Base-by-base conservation (phyloP, 2,329 filamentous ascomycete species). In the Raffaelea albimanens region DNA sequence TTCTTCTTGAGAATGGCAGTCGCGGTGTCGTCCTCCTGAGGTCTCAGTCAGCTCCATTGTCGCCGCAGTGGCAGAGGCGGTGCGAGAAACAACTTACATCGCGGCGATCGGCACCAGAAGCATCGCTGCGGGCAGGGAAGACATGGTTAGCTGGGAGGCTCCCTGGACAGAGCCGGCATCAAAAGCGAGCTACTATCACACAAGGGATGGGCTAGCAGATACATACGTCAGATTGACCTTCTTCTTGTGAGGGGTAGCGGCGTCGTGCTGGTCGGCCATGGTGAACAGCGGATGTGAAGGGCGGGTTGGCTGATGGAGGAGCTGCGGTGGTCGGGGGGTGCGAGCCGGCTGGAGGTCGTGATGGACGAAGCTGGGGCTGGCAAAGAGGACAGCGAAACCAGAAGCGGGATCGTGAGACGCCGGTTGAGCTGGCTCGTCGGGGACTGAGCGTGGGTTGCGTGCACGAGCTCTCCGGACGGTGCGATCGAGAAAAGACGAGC, bases 1-100 rank as follows among this genome's bases (percentile, higher is more conserved):
- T 98, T 98, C 80, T 97, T 97, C 77, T 96, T 97, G 62, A 98
- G 80, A 60, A 98, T 98, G 58, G 93, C 93, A 41, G 93, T 98
- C 46, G 93, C 82, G 53, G 84, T 88, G 64, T 95, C 93, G 67
- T 96, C 87, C 61, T 88, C 83, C 83, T 94, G 61, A n/a, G 9
- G 10, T 16, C 13, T 29, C 25, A 58, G 39, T 48, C 29, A 22
- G 44, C 18, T 11, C 21, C 56, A 50, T 58, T 55, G n/a, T n/a
- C n/a, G n/a, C n/a, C n/a, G n/a, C n/a, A n/a, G n/a, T n/a, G 56
- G 52, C 57, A 50, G 33, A 25, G 25, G 46, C 44, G n/a, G 20
- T 54, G 40, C 9, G 21, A 18, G 2, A 29, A 16, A 16, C 46
- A 56, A 69, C 79, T 64, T 76, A 94, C 87, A 56, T 87, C 78